A percentile compares a stretch with the other conserved stretches of the same genome.
Conservation (phyloP, 768 basidiomycete genomes). For the Daedaleopsis nitida region DNA sequence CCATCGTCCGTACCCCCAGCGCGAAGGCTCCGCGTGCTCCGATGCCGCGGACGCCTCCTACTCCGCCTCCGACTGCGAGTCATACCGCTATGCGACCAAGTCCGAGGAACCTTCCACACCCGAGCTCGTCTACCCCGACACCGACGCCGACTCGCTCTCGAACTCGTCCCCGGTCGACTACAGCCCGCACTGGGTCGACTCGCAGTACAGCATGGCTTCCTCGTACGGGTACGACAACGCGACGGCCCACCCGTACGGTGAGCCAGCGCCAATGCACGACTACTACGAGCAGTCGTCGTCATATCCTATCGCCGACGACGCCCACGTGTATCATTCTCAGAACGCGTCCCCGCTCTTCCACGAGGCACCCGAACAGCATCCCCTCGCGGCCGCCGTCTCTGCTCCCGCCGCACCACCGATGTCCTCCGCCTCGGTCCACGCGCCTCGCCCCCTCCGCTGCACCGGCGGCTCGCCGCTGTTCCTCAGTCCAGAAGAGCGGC, state of each 20-base stretch:
- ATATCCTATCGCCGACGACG: slow-evolving; percentile 4
- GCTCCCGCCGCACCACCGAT: slow-evolving; percentile 8
- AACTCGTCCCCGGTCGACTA: slow-evolving; percentile 1
- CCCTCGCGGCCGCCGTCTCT: slow-evolving; percentile 1
- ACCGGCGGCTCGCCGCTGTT: slow-evolving; percentile 19
- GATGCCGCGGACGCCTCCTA: slow-evolving; percentile 6
- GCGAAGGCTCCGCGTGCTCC: slow-evolving; percentile 8
- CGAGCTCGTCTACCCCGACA: slow-evolving; percentile 15
- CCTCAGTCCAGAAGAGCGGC: slow-evolving; percentile 10
- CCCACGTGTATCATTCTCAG: slow-evolving; percentile 5
- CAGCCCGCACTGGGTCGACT: slow-evolving; percentile 8
- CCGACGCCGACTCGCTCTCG: background rate
- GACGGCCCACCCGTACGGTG: background rate
- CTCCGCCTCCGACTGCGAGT: slow-evolving; percentile 1
- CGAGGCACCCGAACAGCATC: background rate
- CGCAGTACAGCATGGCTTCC: background rate
- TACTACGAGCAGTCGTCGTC: slow-evolving; percentile 14
- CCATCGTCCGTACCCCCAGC: background rate
- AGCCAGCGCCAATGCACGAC: background rate
- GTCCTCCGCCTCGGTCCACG: slow-evolving; percentile 10
- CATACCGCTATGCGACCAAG: slow-evolving; percentile 4
- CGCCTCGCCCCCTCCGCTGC: slow-evolving; percentile 18
- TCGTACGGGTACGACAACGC: slow-evolving; percentile 2
- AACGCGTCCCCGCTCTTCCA: slow-evolving; percentile 1
- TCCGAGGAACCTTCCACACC: slow-evolving; percentile 11